These are phyloP conservation scores for Aspergillus terreus DNA, from an alignment of 2,329 filamentous ascomycete species.

Conservation along the genomic window DNA sequence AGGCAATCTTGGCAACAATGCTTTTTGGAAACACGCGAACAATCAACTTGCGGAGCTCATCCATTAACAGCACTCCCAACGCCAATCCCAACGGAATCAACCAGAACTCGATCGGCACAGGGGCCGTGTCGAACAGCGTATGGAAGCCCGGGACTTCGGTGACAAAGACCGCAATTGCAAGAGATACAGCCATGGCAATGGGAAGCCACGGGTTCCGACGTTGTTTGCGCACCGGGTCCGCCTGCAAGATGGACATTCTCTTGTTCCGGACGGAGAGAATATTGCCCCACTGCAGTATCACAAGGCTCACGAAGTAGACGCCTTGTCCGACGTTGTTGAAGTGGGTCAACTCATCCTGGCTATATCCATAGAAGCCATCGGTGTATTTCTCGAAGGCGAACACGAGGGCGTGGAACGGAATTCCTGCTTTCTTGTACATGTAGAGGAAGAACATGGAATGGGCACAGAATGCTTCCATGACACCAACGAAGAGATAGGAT, in stretches of 20 bases:
- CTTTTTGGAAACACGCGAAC: conserved; percentile 47
- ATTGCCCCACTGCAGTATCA: conserved; percentile 55
- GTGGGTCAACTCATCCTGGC: conserved; percentile 40
- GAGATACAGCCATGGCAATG: conserved; percentile 44
- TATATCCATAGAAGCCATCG: conserved; percentile 50
- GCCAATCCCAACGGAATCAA: conserved; percentile 50
- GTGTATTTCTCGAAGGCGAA: conserved; percentile 50
- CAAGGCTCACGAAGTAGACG: conserved; percentile 54
- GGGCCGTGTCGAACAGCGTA: conserved; percentile 46
- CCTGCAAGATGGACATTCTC: conserved; percentile 50
- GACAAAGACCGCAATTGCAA: conserved; percentile 53
- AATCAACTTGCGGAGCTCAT: conserved; percentile 51
- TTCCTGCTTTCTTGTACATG: conserved; percentile 47
- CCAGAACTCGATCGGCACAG: conserved; percentile 53
- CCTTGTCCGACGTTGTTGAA: conserved; percentile 51
- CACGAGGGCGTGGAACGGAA: conserved; percentile 47
- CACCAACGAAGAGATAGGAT: conserved; percentile 51
- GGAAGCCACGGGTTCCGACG: conserved; percentile 51
- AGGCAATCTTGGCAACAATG: conserved; percentile 46
- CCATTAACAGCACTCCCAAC: conserved; percentile 49
- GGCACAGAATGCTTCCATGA: conserved; percentile 49
- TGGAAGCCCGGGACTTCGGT: conserved; percentile 52
- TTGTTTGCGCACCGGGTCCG: conserved; percentile 46
- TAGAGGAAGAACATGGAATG: conserved; percentile 56
- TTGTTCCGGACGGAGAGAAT: conserved; percentile 52